These are phyloP conservation scores for Pachysandra terminalis DNA, from an alignment of 164 flowering plant genomes.

Conservation along the genomic window DNA sequence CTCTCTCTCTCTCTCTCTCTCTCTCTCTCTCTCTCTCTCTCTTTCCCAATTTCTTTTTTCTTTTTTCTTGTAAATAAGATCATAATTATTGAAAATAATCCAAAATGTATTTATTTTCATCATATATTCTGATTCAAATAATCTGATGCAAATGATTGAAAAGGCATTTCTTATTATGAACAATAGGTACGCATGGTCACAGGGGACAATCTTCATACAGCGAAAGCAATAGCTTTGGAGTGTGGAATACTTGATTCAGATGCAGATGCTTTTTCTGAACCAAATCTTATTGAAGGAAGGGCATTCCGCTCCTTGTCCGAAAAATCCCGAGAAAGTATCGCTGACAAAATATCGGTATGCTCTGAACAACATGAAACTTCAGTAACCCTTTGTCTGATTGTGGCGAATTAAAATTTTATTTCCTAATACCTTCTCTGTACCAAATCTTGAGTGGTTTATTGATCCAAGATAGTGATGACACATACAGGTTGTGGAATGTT, in stretches of 20 bases:
- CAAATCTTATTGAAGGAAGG: slow-evolving; percentile 79
- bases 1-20: neutral
- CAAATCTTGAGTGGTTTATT: neutral
- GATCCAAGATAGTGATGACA: neutral
- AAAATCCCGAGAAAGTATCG: slow-evolving; percentile 44
- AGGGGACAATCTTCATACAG: slow-evolving; percentile 91
- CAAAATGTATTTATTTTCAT: no score
- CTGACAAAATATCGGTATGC: slow-evolving; percentile 71
- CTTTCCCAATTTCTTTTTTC: neutral
- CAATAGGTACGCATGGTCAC: slow-evolving; percentile 93
- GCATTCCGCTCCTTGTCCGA: slow-evolving; percentile 57
- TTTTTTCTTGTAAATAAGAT: neutral
- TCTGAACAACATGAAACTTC: neutral
- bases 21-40: no score
- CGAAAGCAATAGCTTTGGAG: slow-evolving; percentile 92
- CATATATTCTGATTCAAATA: neutral
- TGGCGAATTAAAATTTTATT: neutral
- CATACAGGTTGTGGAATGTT: no score
- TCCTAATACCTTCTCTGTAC: neutral
- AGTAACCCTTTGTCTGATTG: neutral
- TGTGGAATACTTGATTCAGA: slow-evolving; percentile 75
- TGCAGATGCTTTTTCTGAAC: slow-evolving; percentile 57
- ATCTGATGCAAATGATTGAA: neutral
- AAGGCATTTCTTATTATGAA: slow-evolving; percentile 1
- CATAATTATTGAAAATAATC: neutral